Percentiles rank a stretch among this genome's conserved stretches.
phyloP scores from a whole-genome alignment of 768 basidiomycete species.

The Leccinum obscurum region DNA sequence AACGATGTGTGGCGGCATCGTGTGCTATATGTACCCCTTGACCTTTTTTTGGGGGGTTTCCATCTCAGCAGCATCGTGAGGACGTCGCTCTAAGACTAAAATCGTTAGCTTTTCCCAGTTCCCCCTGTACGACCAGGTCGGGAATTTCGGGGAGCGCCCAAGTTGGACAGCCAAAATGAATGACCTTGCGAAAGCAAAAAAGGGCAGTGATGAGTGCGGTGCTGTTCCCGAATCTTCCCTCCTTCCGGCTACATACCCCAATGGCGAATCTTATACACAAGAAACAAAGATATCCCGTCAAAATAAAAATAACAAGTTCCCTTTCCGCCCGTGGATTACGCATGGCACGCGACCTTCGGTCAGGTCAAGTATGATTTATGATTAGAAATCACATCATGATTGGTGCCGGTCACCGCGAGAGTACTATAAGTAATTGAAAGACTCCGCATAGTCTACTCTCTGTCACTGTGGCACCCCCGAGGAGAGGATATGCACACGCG shows the following conservation, averaged over 20 bases:
- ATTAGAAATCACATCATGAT: neutral
- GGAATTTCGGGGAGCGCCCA: slow-evolving; percentile 2
- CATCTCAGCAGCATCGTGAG: slow-evolving; percentile 21
- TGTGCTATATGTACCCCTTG: slow-evolving; percentile 28
- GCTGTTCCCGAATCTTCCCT: neutral
- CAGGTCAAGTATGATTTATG: neutral
- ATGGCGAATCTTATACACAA: neutral
- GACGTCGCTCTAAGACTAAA: neutral
- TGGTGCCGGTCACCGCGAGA: neutral
- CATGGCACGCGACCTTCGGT: neutral
- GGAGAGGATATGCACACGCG: neutral
- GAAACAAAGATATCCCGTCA: neutral
- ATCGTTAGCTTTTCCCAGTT: neutral
- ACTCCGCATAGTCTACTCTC: neutral
- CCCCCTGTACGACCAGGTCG: slow-evolving; percentile 1
- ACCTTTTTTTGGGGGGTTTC: slow-evolving; percentile 7
- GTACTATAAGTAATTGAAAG: neutral
- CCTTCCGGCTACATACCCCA: neutral
- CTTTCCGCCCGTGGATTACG: neutral
- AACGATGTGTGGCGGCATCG: neutral
- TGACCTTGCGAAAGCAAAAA: neutral
- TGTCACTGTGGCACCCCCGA: neutral
- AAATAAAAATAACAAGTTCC: neutral
- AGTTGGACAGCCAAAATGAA: slow-evolving; percentile 14
- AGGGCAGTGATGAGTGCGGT: slow-evolving; percentile 13